Evolutionary conservation across 225 moss, liverwort and hornwort genomes (phyloP).

Genomic region (Pseudoscleropodium purum): DNA sequence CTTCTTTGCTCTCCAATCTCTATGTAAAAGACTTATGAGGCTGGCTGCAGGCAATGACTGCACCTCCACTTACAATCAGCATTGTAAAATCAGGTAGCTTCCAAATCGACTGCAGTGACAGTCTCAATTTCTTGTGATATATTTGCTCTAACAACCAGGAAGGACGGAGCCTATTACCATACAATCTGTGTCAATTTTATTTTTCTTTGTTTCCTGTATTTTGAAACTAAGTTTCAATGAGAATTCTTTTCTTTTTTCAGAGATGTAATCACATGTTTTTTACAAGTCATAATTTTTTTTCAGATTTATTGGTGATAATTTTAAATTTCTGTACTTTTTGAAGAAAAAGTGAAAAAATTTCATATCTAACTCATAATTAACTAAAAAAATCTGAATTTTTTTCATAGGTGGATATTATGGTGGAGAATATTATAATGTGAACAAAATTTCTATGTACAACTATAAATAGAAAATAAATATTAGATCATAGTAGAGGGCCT

Average conservation of each 20-base stretch:
- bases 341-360: not conserved
- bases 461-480: too few relatives aligned
- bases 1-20: not conserved
- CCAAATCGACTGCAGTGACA: not conserved
- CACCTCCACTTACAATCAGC: not conserved
- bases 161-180: not conserved
- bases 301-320: not conserved
- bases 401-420: not conserved
- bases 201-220: not conserved
- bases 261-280: too few relatives aligned
- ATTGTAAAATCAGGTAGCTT: not conserved
- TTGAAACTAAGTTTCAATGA: not conserved
- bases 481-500: too few relatives aligned
- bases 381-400: too few relatives aligned
- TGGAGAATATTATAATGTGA: not conserved
- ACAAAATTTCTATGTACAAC: fast-evolving
- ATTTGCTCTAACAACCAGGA: not conserved
- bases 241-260: not conserved
- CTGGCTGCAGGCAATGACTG: not conserved
- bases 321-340: too few relatives aligned
- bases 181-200: not conserved
- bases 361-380: not conserved
- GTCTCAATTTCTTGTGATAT: not conserved
- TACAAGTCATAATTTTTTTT: too few relatives aligned
- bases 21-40: not conserved